Evolutionary conservation across 2,329 filamentous ascomycete genomes (phyloP), one percentile per base, ranked within the genome.

Genomic region (Diaporthe citri): DNA sequence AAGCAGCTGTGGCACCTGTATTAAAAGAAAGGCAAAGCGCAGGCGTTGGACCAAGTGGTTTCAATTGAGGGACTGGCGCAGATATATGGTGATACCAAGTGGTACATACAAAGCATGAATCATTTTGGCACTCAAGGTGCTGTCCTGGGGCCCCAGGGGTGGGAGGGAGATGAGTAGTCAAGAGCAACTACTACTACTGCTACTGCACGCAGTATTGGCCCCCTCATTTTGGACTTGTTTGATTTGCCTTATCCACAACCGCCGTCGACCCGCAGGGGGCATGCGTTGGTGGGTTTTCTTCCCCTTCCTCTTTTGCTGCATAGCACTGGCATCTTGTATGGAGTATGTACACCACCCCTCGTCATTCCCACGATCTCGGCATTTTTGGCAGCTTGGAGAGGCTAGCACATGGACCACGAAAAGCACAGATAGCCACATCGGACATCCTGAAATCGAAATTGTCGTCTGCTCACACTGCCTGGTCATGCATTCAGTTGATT

Each of bases 31-130:
- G 52, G 69, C 20, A 46, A 48, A 64, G 62, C 71, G 71, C 71
- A 51, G 56, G 46, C 62, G 46, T 74, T 51, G 72, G 56, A 72
- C 72, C 74, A 76, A 76, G 74, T 76, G 74, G 74, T 72, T 74
- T 60, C 57, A 72, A 74, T 66, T 39, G 56, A 57, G 36, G n/a
- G 51, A 46, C 52, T 66, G 52, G 57, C 67, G 60, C 72, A 56
- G 66, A 70, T 64, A 59, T 41, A 57, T 36, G 22, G 51, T 46
- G 56, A 67, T 69, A 69, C 71, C 74, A 74, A 76, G 74, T 74
- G 74, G 72, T 72, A 74, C 71, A 60, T 67, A 76, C 31, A 55
- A 52, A 28, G 51, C 71, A 72, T 55, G 71, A 55, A 43, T 56
- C 57, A 36, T 72, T 36, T 31, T 15, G 48, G 64, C 64, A 72